phyloP scores from a whole-genome alignment of 1,284 basidiomycete species.

The Ceratobasidium sp. region DNA sequence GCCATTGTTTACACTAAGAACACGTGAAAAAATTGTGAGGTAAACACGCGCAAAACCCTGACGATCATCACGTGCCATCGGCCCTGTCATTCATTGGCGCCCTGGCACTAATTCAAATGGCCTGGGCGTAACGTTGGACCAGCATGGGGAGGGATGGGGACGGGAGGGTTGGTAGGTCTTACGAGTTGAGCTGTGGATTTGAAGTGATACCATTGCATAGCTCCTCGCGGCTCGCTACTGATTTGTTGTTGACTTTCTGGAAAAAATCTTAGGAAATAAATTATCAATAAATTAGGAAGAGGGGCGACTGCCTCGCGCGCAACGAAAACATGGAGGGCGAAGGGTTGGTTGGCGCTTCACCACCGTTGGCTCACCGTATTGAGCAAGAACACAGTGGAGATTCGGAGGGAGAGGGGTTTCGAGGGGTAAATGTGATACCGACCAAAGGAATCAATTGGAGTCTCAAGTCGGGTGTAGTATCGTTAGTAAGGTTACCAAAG shows the following conservation, averaged over 20 bases:
- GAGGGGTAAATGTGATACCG: neutral
- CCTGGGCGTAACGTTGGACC: too few relatives aligned
- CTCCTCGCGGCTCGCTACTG: neutral
- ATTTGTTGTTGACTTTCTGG: neutral
- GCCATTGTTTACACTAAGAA: too few relatives aligned
- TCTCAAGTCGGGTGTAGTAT: neutral
- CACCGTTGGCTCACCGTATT: neutral
- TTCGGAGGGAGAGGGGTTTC: neutral
- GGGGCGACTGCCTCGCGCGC: neutral
- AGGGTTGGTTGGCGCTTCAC: neutral
- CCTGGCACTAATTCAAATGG: too few relatives aligned
- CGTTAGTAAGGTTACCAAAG: too few relatives aligned
- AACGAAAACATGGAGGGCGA: neutral
- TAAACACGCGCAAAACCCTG: too few relatives aligned
- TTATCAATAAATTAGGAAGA: neutral
- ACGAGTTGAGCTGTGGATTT: neutral
- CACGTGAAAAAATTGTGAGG: too few relatives aligned
- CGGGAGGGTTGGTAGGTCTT: neutral
- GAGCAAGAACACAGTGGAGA: neutral
- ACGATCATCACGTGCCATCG: too few relatives aligned
- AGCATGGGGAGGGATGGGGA: too few relatives aligned
- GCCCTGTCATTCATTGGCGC: too few relatives aligned
- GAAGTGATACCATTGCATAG: neutral
- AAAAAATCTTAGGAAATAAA: neutral
- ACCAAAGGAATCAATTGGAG: slow-evolving; percentile 11